Percentiles rank a stretch among this genome's conserved stretches.
phyloP scores from a whole-genome alignment of 495 filamentous ascomycete genomes.

The Aspergillus cristatus region DNA sequence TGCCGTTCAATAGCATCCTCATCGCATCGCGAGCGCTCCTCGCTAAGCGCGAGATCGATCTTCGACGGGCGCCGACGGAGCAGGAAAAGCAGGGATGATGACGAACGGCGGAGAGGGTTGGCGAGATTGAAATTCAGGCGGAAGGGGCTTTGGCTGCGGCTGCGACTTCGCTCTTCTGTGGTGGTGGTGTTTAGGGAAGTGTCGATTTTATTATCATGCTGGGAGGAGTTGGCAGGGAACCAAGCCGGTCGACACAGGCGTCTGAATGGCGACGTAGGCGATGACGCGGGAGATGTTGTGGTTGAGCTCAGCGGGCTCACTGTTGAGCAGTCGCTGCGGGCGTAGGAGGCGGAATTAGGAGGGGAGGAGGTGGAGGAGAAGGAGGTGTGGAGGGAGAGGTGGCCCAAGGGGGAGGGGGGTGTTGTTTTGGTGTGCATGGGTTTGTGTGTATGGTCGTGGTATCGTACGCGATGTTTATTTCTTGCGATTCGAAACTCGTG shows the following conservation, averaged over 20 bases:
- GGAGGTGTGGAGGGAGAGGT: slow-evolving; percentile 14
- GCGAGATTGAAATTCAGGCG: slow-evolving; percentile 13
- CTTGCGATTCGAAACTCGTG: too few species aligned
- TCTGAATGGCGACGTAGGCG: slow-evolving; percentile 17
- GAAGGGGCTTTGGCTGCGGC: slow-evolving; percentile 22
- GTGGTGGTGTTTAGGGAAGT: slow-evolving; percentile 1
- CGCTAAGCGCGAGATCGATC: slow-evolving; percentile 32
- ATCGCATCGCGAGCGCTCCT: slow-evolving; percentile 32
- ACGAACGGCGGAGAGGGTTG: slow-evolving; percentile 26
- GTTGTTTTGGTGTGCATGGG: too few species aligned
- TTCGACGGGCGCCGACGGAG: slow-evolving; percentile 34
- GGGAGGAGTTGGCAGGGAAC: too few species aligned
- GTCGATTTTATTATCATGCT: too few species aligned
- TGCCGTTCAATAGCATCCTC: slow-evolving; percentile 29
- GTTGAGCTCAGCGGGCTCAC: slow-evolving; percentile 13
- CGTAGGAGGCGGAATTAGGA: slow-evolving; percentile 8
- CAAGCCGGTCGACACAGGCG: too few species aligned
- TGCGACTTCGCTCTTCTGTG: slow-evolving; percentile 4
- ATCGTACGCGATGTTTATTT: too few species aligned
- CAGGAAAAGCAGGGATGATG: slow-evolving; percentile 13
- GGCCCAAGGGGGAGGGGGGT: too few species aligned
- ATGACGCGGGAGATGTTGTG: slow-evolving; percentile 16
- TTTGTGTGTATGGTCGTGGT: too few species aligned
- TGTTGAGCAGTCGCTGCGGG: slow-evolving; percentile 8
- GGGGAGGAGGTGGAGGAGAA: slow-evolving; percentile 11